Evolutionary conservation across 176 grass and related monocot species (phyloP).

Genomic region (Oryza australiensis): DNA sequence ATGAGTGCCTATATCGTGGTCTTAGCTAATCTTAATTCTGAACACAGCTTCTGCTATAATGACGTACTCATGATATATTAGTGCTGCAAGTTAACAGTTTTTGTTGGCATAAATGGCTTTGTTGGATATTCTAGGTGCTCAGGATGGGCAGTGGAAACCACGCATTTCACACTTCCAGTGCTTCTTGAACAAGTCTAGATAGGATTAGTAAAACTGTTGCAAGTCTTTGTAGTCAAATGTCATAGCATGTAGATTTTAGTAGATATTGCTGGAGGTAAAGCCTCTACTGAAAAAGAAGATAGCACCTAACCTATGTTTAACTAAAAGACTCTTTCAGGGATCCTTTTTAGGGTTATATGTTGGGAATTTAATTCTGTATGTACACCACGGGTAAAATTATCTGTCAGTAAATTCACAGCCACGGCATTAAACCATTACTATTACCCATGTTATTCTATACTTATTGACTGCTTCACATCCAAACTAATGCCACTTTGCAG

Average conservation of each 20-base stretch:
- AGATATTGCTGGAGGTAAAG: slow-evolving; percentile 2
- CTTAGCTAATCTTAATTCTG: background rate
- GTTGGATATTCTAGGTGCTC: background rate
- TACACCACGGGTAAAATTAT: background rate
- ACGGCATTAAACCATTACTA: no score
- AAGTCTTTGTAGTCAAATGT: background rate
- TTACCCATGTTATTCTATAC: background rate
- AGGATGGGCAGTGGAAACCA: background rate
- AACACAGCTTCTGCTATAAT: background rate
- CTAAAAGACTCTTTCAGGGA: background rate
- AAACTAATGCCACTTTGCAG: slow-evolving; percentile 40
- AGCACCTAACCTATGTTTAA: background rate
- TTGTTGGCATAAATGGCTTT: background rate
- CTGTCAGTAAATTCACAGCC: slow-evolving; percentile 2
- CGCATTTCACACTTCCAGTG: background rate
- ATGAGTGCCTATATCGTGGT: background rate
- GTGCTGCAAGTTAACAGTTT: background rate
- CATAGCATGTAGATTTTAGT: background rate
- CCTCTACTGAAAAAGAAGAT: background rate
- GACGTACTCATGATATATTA: background rate
- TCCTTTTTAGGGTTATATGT: background rate
- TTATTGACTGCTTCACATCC: slow-evolving; percentile 1
- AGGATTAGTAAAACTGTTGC: background rate
- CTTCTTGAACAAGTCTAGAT: background rate
- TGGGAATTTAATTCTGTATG: background rate